Evolutionary conservation across 768 basidiomycete genomes (phyloP).

Genomic region (Phaffia tasmanica): DNA sequence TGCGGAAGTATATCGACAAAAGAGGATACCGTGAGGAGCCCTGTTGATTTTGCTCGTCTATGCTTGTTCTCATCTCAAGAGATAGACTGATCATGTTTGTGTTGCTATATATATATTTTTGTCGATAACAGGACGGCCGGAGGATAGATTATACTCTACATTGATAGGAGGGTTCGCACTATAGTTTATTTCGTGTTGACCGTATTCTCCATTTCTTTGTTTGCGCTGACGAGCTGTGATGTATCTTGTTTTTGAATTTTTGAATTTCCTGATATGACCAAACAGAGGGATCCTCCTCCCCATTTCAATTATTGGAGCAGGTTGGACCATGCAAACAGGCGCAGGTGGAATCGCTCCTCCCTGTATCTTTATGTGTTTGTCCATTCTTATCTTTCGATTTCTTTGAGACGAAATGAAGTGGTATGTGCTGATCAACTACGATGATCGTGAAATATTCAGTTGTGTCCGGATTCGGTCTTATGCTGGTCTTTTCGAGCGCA

Average conservation of each 20-base stretch:
- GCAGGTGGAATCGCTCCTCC: conserved; percentile 34
- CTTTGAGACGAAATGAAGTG: too few species aligned
- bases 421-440: background rate
- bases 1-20: conserved; percentile 33
- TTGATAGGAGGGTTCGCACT: conserved; percentile 29
- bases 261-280: background rate
- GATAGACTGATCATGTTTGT: too few species aligned
- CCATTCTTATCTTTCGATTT: background rate
- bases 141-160: conserved; percentile 36
- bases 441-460: background rate
- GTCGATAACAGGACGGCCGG: conserved; percentile 28
- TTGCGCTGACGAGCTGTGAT: too few species aligned
- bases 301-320: conserved; percentile 23
- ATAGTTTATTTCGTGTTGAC: too few species aligned
- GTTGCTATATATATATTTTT: too few species aligned
- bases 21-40: conserved; percentile 31
- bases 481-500: conserved; percentile 32
- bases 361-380: conserved; percentile 29
- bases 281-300: conserved; percentile 33
- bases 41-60: too few species aligned
- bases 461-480: conserved; percentile 32
- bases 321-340: conserved; percentile 22
- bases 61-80: too few species aligned
- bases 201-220: too few species aligned
- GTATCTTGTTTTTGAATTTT: too few species aligned